A percentile compares a stretch with the other conserved stretches of the same genome.
Evolutionary conservation across 495 filamentous ascomycete species (phyloP).

Genomic region (Lasiosphaeris hirsuta): DNA sequence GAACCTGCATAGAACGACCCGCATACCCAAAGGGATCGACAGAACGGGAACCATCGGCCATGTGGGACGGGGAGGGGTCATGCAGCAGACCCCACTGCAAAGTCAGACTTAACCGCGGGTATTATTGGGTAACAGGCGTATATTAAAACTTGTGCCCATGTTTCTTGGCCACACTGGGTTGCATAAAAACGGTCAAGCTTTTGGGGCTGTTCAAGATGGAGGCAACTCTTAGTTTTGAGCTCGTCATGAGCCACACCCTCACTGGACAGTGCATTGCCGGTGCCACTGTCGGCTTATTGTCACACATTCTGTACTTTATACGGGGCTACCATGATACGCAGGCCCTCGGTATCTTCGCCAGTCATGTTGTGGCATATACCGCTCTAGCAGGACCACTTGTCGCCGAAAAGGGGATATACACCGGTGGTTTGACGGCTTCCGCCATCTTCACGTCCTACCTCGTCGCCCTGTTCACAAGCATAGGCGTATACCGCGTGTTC

Average conservation of each 20-base stretch:
- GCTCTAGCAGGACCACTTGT: not conserved
- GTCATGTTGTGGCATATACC: slow-evolving; percentile 1
- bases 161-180: no score
- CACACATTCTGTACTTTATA: slow-evolving; percentile 20
- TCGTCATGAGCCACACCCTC: not conserved
- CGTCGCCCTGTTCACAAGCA: slow-evolving; percentile 40
- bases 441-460: slow-evolving; percentile 22
- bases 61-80: no score
- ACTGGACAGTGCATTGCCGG: not conserved
- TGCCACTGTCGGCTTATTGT: slow-evolving; percentile 10
- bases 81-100: no score
- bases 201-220: not conserved
- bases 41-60: no score
- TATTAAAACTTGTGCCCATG: no score
- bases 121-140: no score
- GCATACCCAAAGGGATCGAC: no score
- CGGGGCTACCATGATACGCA: slow-evolving; percentile 12
- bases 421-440: not conserved
- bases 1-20: no score
- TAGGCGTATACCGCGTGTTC: slow-evolving; percentile 43
- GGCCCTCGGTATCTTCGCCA: slow-evolving; percentile 6
- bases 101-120: no score
- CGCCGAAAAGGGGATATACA: not conserved
- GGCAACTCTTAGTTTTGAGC: not conserved
- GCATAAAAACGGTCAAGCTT: no score